A percentile compares a stretch with the other conserved stretches of the same genome.
Evolutionary conservation across 2,329 filamentous ascomycete species (phyloP).

Genomic region (Trichoderma pleuroti): DNA sequence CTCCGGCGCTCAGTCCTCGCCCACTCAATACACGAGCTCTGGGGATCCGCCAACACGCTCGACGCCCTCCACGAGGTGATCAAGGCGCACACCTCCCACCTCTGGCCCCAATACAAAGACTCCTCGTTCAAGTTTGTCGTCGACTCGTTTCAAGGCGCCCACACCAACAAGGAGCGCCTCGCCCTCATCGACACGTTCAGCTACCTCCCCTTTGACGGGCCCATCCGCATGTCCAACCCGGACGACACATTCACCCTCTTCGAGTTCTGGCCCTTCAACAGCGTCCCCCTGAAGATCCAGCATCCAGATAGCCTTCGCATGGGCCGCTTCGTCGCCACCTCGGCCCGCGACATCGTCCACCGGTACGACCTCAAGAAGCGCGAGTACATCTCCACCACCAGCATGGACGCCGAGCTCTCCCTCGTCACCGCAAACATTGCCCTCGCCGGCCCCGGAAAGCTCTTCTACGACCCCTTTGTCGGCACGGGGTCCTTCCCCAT

Average conservation of each 20-base stretch:
- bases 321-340: constrained; percentile 65
- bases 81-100: constrained; percentile 51
- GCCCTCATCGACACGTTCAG: constrained; percentile 76
- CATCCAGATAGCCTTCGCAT: constrained; percentile 63
- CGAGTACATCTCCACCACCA: constrained; percentile 90
- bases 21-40: constrained; percentile 83
- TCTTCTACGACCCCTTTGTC: constrained; percentile 94
- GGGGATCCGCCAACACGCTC: constrained; percentile 70
- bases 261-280: constrained; percentile 69
- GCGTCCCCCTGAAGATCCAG: constrained; percentile 44
- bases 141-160: constrained; percentile 76
- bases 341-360: constrained; percentile 63
- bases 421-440: constrained; percentile 90
- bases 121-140: constrained; percentile 79
- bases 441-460: constrained; percentile 72
- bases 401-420: constrained; percentile 93
- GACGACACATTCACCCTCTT: constrained; percentile 76
- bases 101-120: constrained; percentile 64
- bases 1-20: constrained; percentile 75
- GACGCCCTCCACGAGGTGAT: constrained; percentile 66
- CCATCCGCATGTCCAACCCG: constrained; percentile 70
- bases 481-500: constrained; percentile 92
- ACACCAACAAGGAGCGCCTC: constrained; percentile 60
- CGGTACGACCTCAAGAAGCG: constrained; percentile 91
- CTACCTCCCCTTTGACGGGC: constrained; percentile 74